phyloP scores from a whole-genome alignment of 768 basidiomycete genomes.

The Strobilomyces echinocephalus region DNA sequence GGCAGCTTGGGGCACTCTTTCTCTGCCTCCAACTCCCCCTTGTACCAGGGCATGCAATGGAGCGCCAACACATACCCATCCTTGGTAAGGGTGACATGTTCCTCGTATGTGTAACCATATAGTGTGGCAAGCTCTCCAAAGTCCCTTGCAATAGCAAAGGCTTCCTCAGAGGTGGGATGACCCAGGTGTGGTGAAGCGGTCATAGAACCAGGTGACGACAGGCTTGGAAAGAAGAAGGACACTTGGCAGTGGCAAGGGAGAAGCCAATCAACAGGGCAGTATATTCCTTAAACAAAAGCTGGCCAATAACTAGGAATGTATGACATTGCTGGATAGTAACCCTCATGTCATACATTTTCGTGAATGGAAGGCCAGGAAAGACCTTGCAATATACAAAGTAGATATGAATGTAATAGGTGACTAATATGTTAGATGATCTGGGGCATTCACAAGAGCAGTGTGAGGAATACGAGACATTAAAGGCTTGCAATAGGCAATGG shows the following conservation, averaged over 20 bases:
- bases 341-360: too few species aligned
- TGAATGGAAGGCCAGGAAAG: too few species aligned
- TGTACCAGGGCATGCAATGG: slow-evolving; percentile 65
- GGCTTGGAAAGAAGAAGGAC: slow-evolving; percentile 57
- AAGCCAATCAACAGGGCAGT: slow-evolving; percentile 55
- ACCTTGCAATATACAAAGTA: too few species aligned
- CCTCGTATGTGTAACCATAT: slow-evolving; percentile 69
- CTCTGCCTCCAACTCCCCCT: slow-evolving; percentile 35
- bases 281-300: slow-evolving; percentile 60
- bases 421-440: too few species aligned
- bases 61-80: slow-evolving; percentile 82
- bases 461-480: too few species aligned
- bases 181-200: slow-evolving; percentile 42
- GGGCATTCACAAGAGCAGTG: too few species aligned
- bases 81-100: slow-evolving; percentile 80
- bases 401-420: too few species aligned
- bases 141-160: slow-evolving; percentile 37
- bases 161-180: slow-evolving; percentile 18
- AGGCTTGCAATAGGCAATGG: too few species aligned
- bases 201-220: slow-evolving; percentile 71
- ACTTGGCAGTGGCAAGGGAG: slow-evolving; percentile 49
- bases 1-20: slow-evolving; percentile 63
- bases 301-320: slow-evolving; percentile 54
- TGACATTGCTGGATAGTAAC: too few species aligned
- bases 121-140: slow-evolving; percentile 63